Base-by-base conservation (phyloP, 78 protist species). In the Thecamonas trahens region DNA sequence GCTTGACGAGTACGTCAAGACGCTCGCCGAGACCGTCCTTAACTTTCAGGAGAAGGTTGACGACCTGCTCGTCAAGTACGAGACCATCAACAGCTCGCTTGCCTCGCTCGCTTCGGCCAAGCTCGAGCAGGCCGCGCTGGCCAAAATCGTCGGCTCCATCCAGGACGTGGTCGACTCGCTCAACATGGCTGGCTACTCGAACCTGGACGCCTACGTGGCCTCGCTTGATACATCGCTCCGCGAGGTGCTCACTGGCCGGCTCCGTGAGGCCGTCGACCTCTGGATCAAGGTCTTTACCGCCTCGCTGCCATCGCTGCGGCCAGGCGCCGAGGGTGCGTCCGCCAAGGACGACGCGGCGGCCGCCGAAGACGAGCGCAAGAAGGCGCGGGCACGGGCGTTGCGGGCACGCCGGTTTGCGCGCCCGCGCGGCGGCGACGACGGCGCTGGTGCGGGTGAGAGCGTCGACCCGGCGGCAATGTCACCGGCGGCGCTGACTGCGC, bases 131-230 rank as follows among this genome's bases (percentile, higher is more conserved):
- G n/a, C 54, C 54, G 39, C 69, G 62, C 3, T 84, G 22, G 28
- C 17, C 20, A 20, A 11, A 1, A 4, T 17, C 8, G 20, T 84
- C 26, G 57, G 20, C 6, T 45, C 28, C 28, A 62, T 88, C 22
- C 96, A 91, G 70, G 66, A 83, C 59, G 18, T 53, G 28, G 76
- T 91, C 24, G 93, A 89, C 39, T 83, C 85, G 24, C 76, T 91
- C 66, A 80, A 82, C 64, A 53, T 86, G 8, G 85, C 62, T 13
- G 24, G 20, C 42, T 83, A 45, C 70, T 58, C 81, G 29, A 82
- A 88, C 75, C 57, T 91, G n/a, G 55, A 53, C 32, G 22, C 42
- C n/a, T 91, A 93, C 93, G 91, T 83, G 17, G 29, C 34, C 32
- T 61, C 57, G 11, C 64, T 91, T 28, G 87, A 88, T 45, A 1